Base-by-base conservation (phyloP, 1,284 basidiomycete genomes). In the Irpex sp. region DNA sequence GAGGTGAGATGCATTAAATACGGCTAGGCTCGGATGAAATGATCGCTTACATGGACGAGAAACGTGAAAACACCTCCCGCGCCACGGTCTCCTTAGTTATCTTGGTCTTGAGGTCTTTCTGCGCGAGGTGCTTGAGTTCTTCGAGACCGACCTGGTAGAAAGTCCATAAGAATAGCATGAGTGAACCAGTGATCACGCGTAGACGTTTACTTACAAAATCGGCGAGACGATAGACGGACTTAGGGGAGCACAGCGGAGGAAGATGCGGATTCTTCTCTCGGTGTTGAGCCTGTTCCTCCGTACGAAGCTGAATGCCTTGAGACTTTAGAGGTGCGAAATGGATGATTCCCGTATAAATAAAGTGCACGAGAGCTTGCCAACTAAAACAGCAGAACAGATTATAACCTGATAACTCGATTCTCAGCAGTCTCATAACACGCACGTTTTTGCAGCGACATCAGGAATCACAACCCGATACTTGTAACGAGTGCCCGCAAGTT, bases 181-280 rank as follows among this genome's bases (percentile, higher is more conserved):
- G n/a, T n/a, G n/a, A n/a, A n/a, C n/a, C n/a, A n/a, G n/a, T n/a
- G n/a, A n/a, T n/a, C n/a, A n/a, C n/a, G n/a, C n/a, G n/a, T n/a
- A n/a, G n/a, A n/a, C 49, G 19, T 33, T 1, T 19, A 58, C 61
- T 51, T 36, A 65, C 66, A 19, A 63, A 60, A 6, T 65, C 64
- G 21, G 66, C 66, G 4, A 67, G 62, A n/a, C 61, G 60, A 60
- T 67, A 67, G 33, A 67, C 61, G n/a, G 66, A 67, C 33, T 67
- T 67, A 8, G 66, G 66, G 1, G 66, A 67, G 21, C 63, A 67
- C 8, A 59, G 55, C 0, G 51, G 47, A 11, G 61, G 59, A 33
- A 31, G 59, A 21, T 58, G 17, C 26, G 64, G 58, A 21, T 63
- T 33, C 21, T 63, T 47, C 26, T 47, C 33, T 11, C 19, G 11